phyloP scores from a whole-genome alignment of 257 asterid genomes.

The Petrea volubilis region DNA sequence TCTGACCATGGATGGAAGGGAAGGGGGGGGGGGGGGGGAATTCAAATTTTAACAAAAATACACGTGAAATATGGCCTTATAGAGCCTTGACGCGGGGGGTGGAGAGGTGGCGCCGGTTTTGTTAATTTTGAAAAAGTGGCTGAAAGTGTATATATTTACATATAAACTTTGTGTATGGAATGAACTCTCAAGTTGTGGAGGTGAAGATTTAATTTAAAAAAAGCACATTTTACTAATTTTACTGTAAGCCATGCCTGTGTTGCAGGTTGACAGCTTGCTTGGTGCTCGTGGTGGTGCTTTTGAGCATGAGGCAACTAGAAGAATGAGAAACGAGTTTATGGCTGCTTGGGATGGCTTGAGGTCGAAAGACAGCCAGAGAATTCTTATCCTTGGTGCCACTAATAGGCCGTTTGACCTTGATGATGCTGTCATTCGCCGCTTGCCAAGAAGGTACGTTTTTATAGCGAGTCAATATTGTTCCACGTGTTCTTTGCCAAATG shows the following conservation, averaged over 20 bases:
- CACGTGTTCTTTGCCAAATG: not conserved
- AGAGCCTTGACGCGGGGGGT: too few species aligned
- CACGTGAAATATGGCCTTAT: too few species aligned
- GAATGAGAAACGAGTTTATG: conserved; percentile 98
- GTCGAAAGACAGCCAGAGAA: conserved; percentile 90
- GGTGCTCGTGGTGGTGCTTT: conserved; percentile 98
- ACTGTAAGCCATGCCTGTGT: conserved; percentile 23
- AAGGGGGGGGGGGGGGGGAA: too few species aligned
- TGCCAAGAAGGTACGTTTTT: conserved; percentile 79
- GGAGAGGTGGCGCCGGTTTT: too few species aligned
- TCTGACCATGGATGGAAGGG: too few species aligned
- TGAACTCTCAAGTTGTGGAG: conserved; percentile 3
- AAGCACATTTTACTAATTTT: too few species aligned
- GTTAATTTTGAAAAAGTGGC: too few species aligned
- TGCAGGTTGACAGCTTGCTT: conserved; percentile 96
- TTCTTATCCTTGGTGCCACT: conserved; percentile 97
- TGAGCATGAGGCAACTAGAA: conserved; percentile 99
- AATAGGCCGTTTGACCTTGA: conserved; percentile 99
- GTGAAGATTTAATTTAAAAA: not conserved
- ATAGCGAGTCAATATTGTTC: not conserved
- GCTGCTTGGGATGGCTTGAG: conserved; percentile 99
- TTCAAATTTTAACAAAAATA: too few species aligned
- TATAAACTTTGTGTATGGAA: not conserved
- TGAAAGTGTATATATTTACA: too few species aligned
- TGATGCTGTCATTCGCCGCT: conserved; percentile 98